These are phyloP conservation scores for Brettanomyces naardenensis DNA, from an alignment of 805 yeast species.

Conservation along the genomic window DNA sequence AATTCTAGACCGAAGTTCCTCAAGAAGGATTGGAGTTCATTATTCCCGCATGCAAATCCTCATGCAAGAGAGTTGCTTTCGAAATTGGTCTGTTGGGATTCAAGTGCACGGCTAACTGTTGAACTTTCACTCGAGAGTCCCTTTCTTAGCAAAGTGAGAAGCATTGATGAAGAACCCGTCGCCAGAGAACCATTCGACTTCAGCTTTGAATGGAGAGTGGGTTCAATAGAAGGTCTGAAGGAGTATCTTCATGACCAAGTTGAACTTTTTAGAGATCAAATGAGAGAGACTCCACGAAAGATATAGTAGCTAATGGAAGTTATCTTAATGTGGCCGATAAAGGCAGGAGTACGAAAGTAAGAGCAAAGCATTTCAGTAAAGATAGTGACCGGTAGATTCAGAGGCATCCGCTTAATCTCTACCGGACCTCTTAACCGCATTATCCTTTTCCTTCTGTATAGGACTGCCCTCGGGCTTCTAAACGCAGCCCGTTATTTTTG, in stretches of 20 bases:
- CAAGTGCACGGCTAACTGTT: slow-evolving; percentile 44
- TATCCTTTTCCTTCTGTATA: no score
- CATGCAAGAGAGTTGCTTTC: slow-evolving; percentile 47
- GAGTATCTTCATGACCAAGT: slow-evolving; percentile 46
- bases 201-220: slow-evolving; percentile 46
- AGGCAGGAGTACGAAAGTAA: no score
- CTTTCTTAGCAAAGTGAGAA: slow-evolving; percentile 47
- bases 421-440: no score
- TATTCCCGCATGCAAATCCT: slow-evolving; percentile 57
- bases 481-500: no score
- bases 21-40: slow-evolving; percentile 37
- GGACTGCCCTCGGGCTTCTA: no score
- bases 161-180: slow-evolving; percentile 45
- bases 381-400: no score
- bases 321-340: no score
- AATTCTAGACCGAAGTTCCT: slow-evolving; percentile 36
- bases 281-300: no score
- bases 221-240: slow-evolving; percentile 38
- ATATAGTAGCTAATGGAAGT: no score
- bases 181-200: slow-evolving; percentile 52
- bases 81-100: slow-evolving; percentile 57
- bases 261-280: slow-evolving; percentile 34
- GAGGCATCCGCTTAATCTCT: no score
- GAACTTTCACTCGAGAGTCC: slow-evolving; percentile 49
- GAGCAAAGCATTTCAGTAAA: no score